Percentiles rank a stretch among this genome's conserved stretches.
Evolutionary conservation across 768 basidiomycete species (phyloP).

Genomic region (Coprinopsis sp.): DNA sequence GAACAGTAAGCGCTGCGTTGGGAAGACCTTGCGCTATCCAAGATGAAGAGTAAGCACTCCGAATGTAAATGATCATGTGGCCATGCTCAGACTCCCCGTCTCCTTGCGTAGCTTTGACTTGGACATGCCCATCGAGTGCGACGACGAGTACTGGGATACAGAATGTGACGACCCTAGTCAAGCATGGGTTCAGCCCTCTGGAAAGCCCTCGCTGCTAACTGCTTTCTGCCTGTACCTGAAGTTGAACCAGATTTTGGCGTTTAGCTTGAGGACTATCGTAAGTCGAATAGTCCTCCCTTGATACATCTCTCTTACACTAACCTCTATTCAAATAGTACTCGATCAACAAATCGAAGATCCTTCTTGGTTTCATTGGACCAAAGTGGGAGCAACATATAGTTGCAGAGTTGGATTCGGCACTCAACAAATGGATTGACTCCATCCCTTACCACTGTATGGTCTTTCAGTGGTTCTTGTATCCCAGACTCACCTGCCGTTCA

Average conservation of each 20-base stretch:
- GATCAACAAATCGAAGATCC: conserved; percentile 69
- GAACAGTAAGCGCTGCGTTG: conserved; percentile 46
- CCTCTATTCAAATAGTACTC: conserved; percentile 53
- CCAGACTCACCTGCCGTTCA: background rate
- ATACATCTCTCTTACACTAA: background rate
- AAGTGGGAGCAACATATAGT: conserved; percentile 70
- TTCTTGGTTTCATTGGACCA: conserved; percentile 56
- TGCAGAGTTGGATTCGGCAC: conserved; percentile 63
- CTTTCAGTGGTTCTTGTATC: background rate
- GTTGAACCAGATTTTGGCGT: conserved; percentile 60
- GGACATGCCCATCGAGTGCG: conserved; percentile 59
- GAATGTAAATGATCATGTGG: background rate
- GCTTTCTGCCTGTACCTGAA: conserved; percentile 55
- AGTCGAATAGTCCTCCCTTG: conserved; percentile 23
- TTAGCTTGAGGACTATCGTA: conserved; percentile 61
- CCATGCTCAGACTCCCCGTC: background rate
- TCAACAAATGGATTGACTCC: conserved; percentile 68
- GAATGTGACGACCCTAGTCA: conserved; percentile 50
- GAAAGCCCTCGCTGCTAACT: conserved; percentile 51
- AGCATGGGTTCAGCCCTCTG: conserved; percentile 66
- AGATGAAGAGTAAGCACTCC: conserved; percentile 64
- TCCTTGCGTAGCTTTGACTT: conserved; percentile 59
- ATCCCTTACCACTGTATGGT: conserved; percentile 56
- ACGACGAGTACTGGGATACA: conserved; percentile 66
- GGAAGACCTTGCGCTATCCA: conserved; percentile 76